Base-by-base conservation (phyloP, 2,329 filamentous ascomycete species). In the Colletotrichum caudatum region DNA sequence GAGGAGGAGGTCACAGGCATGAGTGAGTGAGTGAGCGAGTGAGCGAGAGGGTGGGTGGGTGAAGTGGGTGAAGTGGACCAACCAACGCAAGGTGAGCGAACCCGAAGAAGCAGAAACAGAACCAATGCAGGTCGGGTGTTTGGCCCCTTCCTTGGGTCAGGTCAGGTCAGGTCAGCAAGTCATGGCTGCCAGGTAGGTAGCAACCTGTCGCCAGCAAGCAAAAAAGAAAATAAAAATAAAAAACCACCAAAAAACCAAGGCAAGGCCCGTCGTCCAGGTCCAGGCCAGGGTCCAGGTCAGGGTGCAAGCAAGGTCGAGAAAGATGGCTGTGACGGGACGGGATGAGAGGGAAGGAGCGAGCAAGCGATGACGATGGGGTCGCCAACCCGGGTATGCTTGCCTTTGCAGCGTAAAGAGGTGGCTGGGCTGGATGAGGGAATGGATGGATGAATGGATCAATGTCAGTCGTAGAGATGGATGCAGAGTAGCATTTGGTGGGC, bases 361-460 rank as follows among this genome's bases (percentile, higher is more conserved):
- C 41, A 18, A 29, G 39, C 29, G 18, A 8, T 39, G 54, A 23
- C 23, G 33, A 54, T 16, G 51, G 51, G 50, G 51, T 29, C 6
- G 20, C 8, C 7, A 20, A 18, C 51, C n/a, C 16, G 51, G 26
- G 16, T 29, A 26, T 12, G n/a, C 5, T 18, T 29, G 11, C 44
- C 35, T n/a, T n/a, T 18, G 23, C 26, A 29, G 26, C 12, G 23
- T 50, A 64, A 69, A 69, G 44, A 16, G 66, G 66, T 58, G 68
- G 68, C 62, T 67, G 68, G 68, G 68, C 64, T 67, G 68, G 64
- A 71, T n/a, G n/a, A n/a, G n/a, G n/a, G n/a, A n/a, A n/a, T 54
- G 57, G 50, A 70, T 62, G 66, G 57, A 65, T 62, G 66, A 54
- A 35, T 65, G 66, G 62, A 58, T 61, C 20, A 48, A 69, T 46